Conservation (phyloP, 192 early-diverging fungal species). For the Coemansia reversa region DNA sequence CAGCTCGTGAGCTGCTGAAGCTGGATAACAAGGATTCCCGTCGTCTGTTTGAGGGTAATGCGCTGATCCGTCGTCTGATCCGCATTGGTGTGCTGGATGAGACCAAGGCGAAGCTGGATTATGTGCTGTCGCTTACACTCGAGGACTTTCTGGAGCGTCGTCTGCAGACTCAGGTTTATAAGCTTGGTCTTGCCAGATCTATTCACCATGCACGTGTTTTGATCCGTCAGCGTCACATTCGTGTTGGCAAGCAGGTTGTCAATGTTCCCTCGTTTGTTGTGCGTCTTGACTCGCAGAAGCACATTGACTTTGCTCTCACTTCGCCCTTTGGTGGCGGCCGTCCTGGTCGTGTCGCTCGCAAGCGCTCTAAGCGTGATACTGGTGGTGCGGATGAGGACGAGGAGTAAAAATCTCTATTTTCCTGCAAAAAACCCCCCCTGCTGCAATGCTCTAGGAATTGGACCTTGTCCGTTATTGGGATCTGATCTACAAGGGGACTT, state of each 20-base stretch:
- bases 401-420: conserved; percentile 39
- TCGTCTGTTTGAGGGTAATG: conserved; percentile 99
- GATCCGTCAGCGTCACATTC: conserved; percentile 98
- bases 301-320: conserved; percentile 79
- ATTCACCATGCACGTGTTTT: conserved; percentile 99
- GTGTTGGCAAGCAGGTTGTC: conserved; percentile 96
- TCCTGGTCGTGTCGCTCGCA: conserved; percentile 95
- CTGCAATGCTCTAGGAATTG: no score
- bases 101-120: conserved; percentile 97
- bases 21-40: conserved; percentile 95
- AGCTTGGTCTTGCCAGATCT: conserved; percentile 95
- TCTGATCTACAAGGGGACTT: background rate
- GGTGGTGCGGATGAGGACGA: conserved; percentile 65
- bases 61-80: conserved; percentile 96
- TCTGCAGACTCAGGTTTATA: conserved; percentile 99
- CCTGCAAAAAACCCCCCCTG: no score
- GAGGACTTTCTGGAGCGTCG: conserved; percentile 99
- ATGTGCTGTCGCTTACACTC: conserved; percentile 95
- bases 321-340: conserved; percentile 98
- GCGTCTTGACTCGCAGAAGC: conserved; percentile 80
- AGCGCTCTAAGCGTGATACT: conserved; percentile 77
- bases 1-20: conserved; percentile 98
- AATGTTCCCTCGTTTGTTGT: conserved; percentile 96
- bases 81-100: conserved; percentile 98
- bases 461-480: background rate